Evolutionary conservation across 805 yeast species (phyloP), one percentile per base, ranked within the genome.

Genomic region (Kodamaea jinghongensis): DNA sequence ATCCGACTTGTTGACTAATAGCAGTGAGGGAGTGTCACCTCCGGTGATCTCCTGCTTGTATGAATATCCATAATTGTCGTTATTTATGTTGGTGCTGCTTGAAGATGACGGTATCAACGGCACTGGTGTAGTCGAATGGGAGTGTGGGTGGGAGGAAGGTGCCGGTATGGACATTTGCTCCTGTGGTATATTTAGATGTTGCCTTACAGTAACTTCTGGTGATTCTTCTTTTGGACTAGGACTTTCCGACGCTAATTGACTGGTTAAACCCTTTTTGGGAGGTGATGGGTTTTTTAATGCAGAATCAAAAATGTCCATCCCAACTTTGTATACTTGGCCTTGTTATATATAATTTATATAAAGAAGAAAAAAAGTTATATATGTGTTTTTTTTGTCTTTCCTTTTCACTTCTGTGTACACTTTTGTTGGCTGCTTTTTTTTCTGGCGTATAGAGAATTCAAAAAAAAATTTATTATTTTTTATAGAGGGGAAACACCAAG

Each of bases 271-370:
- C 53, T 52, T 60, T 43, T 42, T 54, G 38, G 71, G 70, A 4
- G 71, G 72, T n/a, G 55, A 46, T 2, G 70, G 68, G 40, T 53
- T 58, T 48, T 63, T 51, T 50, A 65, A 48, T 28, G 63, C 58
- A 31, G 58, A 54, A 49, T 61, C 48, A 50, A 52, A 48, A 30
- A 52, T 43, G 50, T 54, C 54, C 61, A 58, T 50, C 20, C 23
- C 28, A 32, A 14, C 23, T 20, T 20, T 20, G 23, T 20, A 6
- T 20, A 26, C 29, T 13, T n/a, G 30, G 15, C 30, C 15, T 9
- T 20, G 23, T 5, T 20, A 20, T 20, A 20, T 20, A 20, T 20
- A 20, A 20, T 20, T 6, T 20, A 20, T 20, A 20, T 20, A 20
- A 20, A 20, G 23, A 20, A 20, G 23, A 20, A 20, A 20, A 20